Base-by-base conservation (phyloP, 202 grass and related monocot species). In the Elaeis oleifera region DNA sequence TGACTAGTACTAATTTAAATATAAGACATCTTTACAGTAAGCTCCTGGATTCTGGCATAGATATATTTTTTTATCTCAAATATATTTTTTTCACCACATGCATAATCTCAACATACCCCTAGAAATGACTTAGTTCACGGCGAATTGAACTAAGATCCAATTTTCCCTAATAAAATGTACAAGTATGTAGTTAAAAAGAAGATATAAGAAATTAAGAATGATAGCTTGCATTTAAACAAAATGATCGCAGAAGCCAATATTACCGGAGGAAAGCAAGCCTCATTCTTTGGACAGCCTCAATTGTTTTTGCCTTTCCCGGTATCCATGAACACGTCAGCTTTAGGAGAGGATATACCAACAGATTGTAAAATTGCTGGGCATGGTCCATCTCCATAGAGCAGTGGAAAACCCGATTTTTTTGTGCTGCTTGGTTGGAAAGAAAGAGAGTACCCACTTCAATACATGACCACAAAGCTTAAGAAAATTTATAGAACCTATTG, bases 261-360 rank as follows among this genome's bases (percentile, higher is more conserved):
- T 89, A 91, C 92, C 61, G 71, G 76, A 59, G 87, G 78, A 83
- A 97, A 81, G 92, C 84, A 83, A 91, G 84, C 16, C 88, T 76
- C 53, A 97, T 69, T 79, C 84, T 91, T 74, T 81, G 85, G 52
- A 97, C 87, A 61, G 92, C 69, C 48, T 79, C 84, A 21, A 81
- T 62, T 23, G 84, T 89, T 60, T 70, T 85, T 73, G 88, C 79
- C 28, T 85, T 90, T 67, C 84, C 87, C 0, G 1, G 81, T 84
- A 61, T 97, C 81, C 92, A 97, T 97, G 61, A 91, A 52, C 88
- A 97, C 89, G 54, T 91, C 80, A 79, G 92, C 92, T 89, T 97
- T 89, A 51, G 92, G 92, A 79, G 85, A 83, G 13, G 92, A 84
- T 88, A 97, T 73, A 69, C 92, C 82, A 44, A 87, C 92, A 59